Evolutionary conservation across 208 protist species (phyloP).

Genomic region (Trypanosomatidae sp.): DNA sequence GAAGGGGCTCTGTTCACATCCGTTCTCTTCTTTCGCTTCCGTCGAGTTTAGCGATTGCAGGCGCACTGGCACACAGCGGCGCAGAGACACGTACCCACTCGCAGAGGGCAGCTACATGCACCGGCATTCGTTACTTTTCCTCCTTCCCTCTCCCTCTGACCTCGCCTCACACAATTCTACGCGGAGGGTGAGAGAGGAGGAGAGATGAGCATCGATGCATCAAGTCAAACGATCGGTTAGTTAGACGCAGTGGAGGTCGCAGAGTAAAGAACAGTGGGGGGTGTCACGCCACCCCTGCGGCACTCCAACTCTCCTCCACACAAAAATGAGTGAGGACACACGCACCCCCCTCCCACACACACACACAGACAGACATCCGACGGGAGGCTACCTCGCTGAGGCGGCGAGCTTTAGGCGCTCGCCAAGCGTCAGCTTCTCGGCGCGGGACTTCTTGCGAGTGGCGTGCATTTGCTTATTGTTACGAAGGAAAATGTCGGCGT

Average conservation of each 20-base stretch:
- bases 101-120: neutral
- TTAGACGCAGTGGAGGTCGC: conserved; percentile 2
- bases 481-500: conserved; percentile 49
- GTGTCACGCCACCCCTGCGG: neutral
- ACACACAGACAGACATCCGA: neutral
- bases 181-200: neutral
- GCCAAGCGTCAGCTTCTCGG: conserved; percentile 73
- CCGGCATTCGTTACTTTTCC: too few species aligned
- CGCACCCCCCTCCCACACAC: neutral
- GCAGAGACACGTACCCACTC: neutral
- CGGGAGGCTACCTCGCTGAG: neutral
- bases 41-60: neutral
- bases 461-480: conserved; percentile 79
- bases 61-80: neutral
- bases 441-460: conserved; percentile 60
- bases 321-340: neutral
- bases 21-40: neutral
- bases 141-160: neutral
- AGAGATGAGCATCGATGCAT: too few species aligned
- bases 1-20: neutral
- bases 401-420: conserved; percentile 60
- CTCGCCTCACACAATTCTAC: neutral
- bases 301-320: neutral
- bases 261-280: neutral
- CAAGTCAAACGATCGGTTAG: conserved; percentile 4